Conservation (phyloP, 164 flowering plant genomes). For the Macadamia integrifolia region DNA sequence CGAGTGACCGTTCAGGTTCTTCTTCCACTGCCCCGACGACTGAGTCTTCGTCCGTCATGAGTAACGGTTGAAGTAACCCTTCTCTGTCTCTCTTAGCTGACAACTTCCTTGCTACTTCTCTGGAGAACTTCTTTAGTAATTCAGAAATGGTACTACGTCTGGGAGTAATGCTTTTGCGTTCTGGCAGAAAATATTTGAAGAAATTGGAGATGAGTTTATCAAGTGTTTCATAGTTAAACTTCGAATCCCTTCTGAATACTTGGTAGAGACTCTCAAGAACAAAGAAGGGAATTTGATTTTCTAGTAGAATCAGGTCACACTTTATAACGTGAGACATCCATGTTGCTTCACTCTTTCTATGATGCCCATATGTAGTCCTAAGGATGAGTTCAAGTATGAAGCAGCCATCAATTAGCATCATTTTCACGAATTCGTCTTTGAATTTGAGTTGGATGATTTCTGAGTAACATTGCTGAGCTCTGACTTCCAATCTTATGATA, state of each 20-base stretch:
- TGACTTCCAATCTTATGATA: constrained; percentile 30
- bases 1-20: too few relatives aligned
- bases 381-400: constrained; percentile 43
- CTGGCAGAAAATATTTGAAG: neutral
- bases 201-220: too few relatives aligned
- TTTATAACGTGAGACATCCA: constrained; percentile 39
- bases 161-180: too few relatives aligned
- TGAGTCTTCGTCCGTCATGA: too few relatives aligned
- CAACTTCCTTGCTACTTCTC: too few relatives aligned
- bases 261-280: constrained; percentile 11
- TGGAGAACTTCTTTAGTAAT: too few relatives aligned
- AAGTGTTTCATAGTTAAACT: too few relatives aligned
- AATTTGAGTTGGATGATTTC: constrained; percentile 27
- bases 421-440: constrained; percentile 42
- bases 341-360: constrained; percentile 34
- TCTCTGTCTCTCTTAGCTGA: too few relatives aligned
- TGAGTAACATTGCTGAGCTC: constrained; percentile 40
- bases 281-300: constrained; percentile 50
- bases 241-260: too few relatives aligned
- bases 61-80: too few relatives aligned
- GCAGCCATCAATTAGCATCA: constrained; percentile 58
- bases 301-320: constrained; percentile 51
- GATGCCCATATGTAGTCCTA: constrained; percentile 10
- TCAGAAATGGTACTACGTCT: too few relatives aligned
- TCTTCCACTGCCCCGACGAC: too few relatives aligned